phyloP scores from a whole-genome alignment of 2,329 filamentous ascomycete genomes.

The Nemania abortiva region DNA sequence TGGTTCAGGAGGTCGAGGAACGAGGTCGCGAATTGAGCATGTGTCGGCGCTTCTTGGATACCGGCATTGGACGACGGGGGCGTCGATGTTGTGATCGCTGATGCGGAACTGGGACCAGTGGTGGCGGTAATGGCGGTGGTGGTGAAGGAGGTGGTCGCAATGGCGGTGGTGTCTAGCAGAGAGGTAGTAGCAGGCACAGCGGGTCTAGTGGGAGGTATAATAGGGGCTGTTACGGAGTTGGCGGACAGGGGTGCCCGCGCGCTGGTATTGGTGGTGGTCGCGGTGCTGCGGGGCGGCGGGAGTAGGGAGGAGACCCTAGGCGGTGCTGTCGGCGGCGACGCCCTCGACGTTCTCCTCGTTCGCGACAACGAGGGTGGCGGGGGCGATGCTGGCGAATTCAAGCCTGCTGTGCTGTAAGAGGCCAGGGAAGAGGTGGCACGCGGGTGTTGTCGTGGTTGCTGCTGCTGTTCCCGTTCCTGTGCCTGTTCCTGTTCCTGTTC shows the following conservation, averaged over 20 bases:
- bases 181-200: neutral
- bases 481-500: conserved; percentile 4
- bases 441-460: neutral
- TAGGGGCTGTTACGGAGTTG: conserved; percentile 27
- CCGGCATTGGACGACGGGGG: conserved; percentile 31
- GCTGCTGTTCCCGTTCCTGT: neutral
- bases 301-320: conserved; percentile 40
- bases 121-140: conserved; percentile 3
- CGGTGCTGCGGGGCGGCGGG: conserved; percentile 37
- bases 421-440: conserved; percentile 33
- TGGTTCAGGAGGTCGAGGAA: conserved; percentile 40
- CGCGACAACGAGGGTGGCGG: neutral
- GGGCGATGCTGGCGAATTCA: conserved; percentile 5
- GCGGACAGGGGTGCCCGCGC: conserved; percentile 31
- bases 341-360: conserved; percentile 6
- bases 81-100: conserved; percentile 24
- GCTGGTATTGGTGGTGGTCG: conserved; percentile 28
- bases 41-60: conserved; percentile 29
- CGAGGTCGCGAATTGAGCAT: conserved; percentile 37
- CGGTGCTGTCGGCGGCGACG: conserved; percentile 30
- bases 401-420: conserved; percentile 14
- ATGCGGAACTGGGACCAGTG: conserved; percentile 29
- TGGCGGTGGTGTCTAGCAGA: neutral
- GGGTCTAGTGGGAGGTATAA: conserved; percentile 7
- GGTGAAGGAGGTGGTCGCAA: conserved; percentile 17